These are phyloP conservation scores for Terfezia claveryi DNA, from an alignment of 495 filamentous ascomycete genomes.

Conservation along the genomic window DNA sequence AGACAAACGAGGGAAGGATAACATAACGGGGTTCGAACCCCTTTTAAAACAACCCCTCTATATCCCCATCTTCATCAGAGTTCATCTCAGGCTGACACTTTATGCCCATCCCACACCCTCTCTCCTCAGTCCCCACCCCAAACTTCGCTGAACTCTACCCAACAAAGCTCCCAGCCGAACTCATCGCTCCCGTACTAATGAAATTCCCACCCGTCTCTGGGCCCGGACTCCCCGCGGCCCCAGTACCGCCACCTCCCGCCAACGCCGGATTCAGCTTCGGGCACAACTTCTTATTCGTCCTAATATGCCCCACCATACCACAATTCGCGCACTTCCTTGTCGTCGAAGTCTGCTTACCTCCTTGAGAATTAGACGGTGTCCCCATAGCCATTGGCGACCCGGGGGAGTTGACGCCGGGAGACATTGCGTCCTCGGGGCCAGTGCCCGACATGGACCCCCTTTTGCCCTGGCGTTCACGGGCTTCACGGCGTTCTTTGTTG, in stretches of 20 bases:
- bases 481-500: slow-evolving; percentile 77
- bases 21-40: too few relatives aligned
- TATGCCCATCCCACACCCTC: too few relatives aligned
- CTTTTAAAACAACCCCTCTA: too few relatives aligned
- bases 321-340: slow-evolving; percentile 94
- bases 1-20: too few relatives aligned
- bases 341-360: slow-evolving; percentile 32
- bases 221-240: not conserved
- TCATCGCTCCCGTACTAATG: not conserved
- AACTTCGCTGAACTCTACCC: not conserved
- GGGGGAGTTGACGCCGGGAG: slow-evolving; percentile 18
- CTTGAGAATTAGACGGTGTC: slow-evolving; percentile 20
- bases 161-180: not conserved
- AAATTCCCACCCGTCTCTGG: not conserved
- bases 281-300: slow-evolving; percentile 20
- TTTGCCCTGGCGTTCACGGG: slow-evolving; percentile 55
- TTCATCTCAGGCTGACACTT: too few relatives aligned
- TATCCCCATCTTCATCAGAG: too few relatives aligned
- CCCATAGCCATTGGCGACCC: slow-evolving; percentile 18
- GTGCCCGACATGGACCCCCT: slow-evolving; percentile 27
- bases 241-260: not conserved
- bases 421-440: slow-evolving; percentile 7
- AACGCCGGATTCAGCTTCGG: slow-evolving; percentile 14
- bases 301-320: slow-evolving; percentile 78
- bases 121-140: too few relatives aligned